Conservation (phyloP, 768 basidiomycete genomes). For the Royoungia palumana region DNA sequence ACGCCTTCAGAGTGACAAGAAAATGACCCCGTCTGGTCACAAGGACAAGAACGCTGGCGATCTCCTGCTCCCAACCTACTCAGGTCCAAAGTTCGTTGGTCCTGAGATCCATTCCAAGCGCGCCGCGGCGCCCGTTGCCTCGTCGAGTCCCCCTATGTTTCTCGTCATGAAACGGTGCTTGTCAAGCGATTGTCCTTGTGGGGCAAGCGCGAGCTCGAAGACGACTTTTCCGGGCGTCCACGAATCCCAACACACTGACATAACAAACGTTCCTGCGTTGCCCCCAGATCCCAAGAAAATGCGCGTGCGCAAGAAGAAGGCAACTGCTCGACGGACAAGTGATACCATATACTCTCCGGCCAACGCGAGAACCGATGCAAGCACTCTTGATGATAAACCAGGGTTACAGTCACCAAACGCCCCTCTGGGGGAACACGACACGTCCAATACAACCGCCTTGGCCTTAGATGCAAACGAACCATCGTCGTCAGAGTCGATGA, state of each 20-base stretch:
- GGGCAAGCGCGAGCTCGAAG: background rate
- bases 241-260: background rate
- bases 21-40: background rate
- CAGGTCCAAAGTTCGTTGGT: background rate
- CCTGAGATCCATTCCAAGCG: background rate
- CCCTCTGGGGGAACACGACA: background rate
- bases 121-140: background rate
- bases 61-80: background rate
- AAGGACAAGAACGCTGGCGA: background rate
- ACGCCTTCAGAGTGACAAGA: slow-evolving; percentile 11
- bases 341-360: background rate
- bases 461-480: background rate
- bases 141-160: slow-evolving; percentile 2
- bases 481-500: background rate
- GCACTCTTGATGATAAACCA: background rate
- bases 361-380: background rate
- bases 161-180: slow-evolving; percentile 11
- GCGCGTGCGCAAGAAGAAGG: background rate
- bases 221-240: background rate
- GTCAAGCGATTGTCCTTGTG: slow-evolving; percentile 13
- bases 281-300: background rate
- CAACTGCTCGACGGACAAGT: background rate
- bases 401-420: background rate
- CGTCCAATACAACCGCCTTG: background rate
- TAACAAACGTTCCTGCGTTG: background rate